Evolutionary conservation across 352 stramenopile genomes (phyloP).

Genomic region (Pythium scleroteichum): DNA sequence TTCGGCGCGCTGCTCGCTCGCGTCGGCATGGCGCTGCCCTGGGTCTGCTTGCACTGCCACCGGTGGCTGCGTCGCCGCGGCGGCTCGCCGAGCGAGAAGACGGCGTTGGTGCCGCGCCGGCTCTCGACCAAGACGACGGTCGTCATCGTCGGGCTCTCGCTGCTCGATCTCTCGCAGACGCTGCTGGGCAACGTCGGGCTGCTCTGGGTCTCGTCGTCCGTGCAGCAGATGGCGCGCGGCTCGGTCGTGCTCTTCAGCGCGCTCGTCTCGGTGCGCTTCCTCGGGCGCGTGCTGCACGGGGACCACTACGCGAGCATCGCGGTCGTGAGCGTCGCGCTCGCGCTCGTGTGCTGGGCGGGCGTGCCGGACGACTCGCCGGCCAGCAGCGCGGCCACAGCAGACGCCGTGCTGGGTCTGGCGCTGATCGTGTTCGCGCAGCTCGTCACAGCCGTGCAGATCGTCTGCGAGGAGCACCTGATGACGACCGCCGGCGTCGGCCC

Average conservation of each 20-base stretch:
- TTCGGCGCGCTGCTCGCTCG: constrained; percentile 82
- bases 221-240: constrained; percentile 90
- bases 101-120: constrained; percentile 12
- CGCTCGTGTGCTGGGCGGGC: constrained; percentile 67
- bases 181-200: constrained; percentile 86
- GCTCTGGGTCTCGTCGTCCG: constrained; percentile 85
- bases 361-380: constrained; percentile 9
- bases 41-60: constrained; percentile 61
- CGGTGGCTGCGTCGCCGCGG: background rate
- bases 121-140: constrained; percentile 48
- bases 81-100: constrained; percentile 20
- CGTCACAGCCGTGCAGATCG: constrained; percentile 83
- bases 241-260: constrained; percentile 91
- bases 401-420: constrained; percentile 61
- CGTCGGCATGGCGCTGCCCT: constrained; percentile 66
- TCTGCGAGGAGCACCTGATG: constrained; percentile 89
- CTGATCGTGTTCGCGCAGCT: constrained; percentile 83
- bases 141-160: constrained; percentile 59
- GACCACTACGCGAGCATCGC: constrained; percentile 87
- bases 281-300: constrained; percentile 70
- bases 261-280: constrained; percentile 78
- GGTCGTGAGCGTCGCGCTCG: constrained; percentile 62
- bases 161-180: constrained; percentile 84
- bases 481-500: constrained; percentile 70
- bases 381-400: constrained; percentile 23